Base-by-base conservation (phyloP, 345 rosid genomes). In the Xanthoceras sorbifolium region DNA sequence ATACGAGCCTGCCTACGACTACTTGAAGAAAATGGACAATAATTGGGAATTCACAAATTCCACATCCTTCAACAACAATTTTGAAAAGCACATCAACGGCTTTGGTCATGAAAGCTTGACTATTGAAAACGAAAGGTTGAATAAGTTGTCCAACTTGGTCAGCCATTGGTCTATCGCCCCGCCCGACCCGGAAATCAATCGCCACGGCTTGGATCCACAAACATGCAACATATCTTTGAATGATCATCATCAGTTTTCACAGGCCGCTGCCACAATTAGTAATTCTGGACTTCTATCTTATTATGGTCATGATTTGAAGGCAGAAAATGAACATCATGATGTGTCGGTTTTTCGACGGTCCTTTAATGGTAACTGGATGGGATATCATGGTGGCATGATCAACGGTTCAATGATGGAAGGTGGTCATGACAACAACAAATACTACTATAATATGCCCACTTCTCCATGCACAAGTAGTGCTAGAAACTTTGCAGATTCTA, bases 101-200 rank as follows among this genome's bases (percentile, higher is more conserved):
- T 68, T 20, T 46, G 72, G 17, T 29, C 64, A 69, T 34, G 71
- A 71, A 17, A 70, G 57, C 79, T 74, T 65, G 42, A 48, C 75
- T 55, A 55, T 0, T 0, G 85, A 83, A 64, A 59, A 66, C 26
- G 87, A 83, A 75, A 81, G 92, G 71, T 50, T 88, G 18, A 84
- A 83, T 71, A 90, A 84, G 84, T 62, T 85, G 29, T 82, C 89
- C 20, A 88, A 84, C 74, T 82, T 85, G 57, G 92, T 89, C 69
- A 84, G 83, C 79, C 87, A 89, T 82, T 92, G 92, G 94, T 87
- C 92, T 0, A 89, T 92, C 62, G 94, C 93, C 1, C 94, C 93
- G 7, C 93, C 94, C 0, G 85, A 86, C 78, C 82, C 85, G 1
- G 86, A 89, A 76, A 75, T 85, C 67, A 70, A 74, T 31, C 79